Conservation (phyloP, 371 early-diverging fungal genomes). For the Rhizopus delemar region DNA sequence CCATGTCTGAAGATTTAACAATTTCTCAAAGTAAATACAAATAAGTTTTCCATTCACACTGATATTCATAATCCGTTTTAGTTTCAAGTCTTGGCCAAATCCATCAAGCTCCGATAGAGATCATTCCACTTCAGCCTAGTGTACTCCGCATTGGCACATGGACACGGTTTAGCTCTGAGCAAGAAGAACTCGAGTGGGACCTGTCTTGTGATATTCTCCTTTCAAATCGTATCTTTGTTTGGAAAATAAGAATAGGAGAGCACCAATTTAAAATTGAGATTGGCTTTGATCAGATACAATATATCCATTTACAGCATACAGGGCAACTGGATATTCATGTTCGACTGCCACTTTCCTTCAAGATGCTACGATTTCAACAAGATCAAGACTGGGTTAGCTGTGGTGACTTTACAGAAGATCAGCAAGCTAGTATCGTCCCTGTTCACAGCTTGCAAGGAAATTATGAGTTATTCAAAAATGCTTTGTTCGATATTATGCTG, state of each 20-base stretch:
- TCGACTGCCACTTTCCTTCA: constrained; percentile 20
- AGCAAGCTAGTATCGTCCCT: constrained; percentile 29
- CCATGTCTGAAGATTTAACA: constrained; percentile 38
- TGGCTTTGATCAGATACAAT: constrained; percentile 29
- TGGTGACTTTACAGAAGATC: constrained; percentile 41
- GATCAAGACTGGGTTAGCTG: constrained; percentile 40
- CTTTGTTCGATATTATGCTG: constrained; percentile 29
- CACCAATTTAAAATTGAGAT: constrained; percentile 32
- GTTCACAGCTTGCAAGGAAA: constrained; percentile 35
- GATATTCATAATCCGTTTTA: neutral
- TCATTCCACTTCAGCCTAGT: constrained; percentile 23
- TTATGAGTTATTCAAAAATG: constrained; percentile 29
- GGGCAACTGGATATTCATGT: constrained; percentile 33
- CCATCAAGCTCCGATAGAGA: constrained; percentile 15
- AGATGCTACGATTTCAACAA: constrained; percentile 32
- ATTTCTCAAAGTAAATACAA: too few relatives aligned
- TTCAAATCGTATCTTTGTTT: constrained; percentile 28
- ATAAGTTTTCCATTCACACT: neutral
- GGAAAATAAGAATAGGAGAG: constrained; percentile 35
- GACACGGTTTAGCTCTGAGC: constrained; percentile 27
- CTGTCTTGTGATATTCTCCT: constrained; percentile 28
- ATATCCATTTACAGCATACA: constrained; percentile 23
- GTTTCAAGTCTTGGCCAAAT: constrained; percentile 8
- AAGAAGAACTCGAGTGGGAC: constrained; percentile 27
- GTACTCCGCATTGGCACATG: constrained; percentile 33